phyloP scores from a whole-genome alignment of 2,329 filamentous ascomycete species.

The Curvularia lunata region DNA sequence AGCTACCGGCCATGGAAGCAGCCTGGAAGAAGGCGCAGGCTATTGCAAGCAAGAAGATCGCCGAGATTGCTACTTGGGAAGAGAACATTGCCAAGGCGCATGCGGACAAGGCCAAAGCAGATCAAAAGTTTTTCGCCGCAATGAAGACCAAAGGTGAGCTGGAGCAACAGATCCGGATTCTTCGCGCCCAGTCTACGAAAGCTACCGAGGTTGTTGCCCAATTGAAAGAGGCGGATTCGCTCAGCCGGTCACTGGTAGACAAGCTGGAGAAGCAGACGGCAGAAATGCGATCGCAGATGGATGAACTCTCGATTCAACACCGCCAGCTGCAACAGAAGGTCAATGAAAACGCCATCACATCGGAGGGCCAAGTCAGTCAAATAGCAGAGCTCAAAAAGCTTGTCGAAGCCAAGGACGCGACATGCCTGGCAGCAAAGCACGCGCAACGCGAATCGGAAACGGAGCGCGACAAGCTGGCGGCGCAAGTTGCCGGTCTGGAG shows the following conservation, averaged over 20 bases:
- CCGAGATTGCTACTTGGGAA: constrained; percentile 76
- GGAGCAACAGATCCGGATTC: constrained; percentile 76
- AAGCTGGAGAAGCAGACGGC: constrained; percentile 91
- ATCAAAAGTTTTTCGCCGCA: constrained; percentile 96
- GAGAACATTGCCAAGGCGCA: constrained; percentile 76
- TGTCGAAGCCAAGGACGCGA: constrained; percentile 76
- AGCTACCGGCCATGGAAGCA: constrained; percentile 85
- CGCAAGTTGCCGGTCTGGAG: constrained; percentile 76
- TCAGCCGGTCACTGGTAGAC: constrained; percentile 74
- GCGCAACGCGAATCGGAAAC: constrained; percentile 66
- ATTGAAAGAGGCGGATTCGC: constrained; percentile 85
- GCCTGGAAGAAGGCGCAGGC: constrained; percentile 90
- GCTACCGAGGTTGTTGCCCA: constrained; percentile 93
- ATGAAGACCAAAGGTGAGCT: constrained; percentile 92
- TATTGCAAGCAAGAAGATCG: constrained; percentile 83
- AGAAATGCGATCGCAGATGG: constrained; percentile 80
- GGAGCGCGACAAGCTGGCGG: constrained; percentile 80
- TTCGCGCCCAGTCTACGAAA: constrained; percentile 84
- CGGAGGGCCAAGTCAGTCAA: constrained; percentile 77
- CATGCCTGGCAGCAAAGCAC: constrained; percentile 68
- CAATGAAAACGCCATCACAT: constrained; percentile 71
- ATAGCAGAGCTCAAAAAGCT: constrained; percentile 76
- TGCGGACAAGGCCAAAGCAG: constrained; percentile 93
- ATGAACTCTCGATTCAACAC: constrained; percentile 72
- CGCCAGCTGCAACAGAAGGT: constrained; percentile 75